Evolutionary conservation across 2,329 filamentous ascomycete species (phyloP), one percentile per base, ranked within the genome.

Genomic region (Bipolaris bicolor): DNA sequence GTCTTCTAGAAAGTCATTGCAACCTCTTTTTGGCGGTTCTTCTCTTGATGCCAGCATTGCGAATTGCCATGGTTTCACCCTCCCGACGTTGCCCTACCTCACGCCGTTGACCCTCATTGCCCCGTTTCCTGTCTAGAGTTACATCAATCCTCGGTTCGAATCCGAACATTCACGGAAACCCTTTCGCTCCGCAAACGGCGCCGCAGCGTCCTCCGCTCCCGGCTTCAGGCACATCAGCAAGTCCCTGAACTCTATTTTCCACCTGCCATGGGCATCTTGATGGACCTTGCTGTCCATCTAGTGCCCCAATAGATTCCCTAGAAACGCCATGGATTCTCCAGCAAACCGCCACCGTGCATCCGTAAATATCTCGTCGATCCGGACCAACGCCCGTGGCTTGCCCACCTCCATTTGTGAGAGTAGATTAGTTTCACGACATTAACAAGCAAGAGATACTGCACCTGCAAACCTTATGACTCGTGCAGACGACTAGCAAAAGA

Each of bases 291-390:
- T 62, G 64, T 46, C 43, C 33, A n/a, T 52, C 10, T 67, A 67
- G 66, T 55, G 63, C 43, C 40, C 33, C 41, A 45, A 51, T 45
- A 64, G 55, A 58, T 61, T 50, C 55, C 61, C 58, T 59, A 61
- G 49, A 39, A 63, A 51, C 62, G 57, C 60, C 60, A 57, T 58
- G 47, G 55, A 62, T 60, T 50, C 24, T 57, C 52, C 49, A 39
- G 55, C 29, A 55, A 55, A 55, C n/a, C 47, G 53, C 54, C 64
- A 61, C 52, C 48, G 47, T 52, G 44, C 49, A 48, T 41, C 43
- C 50, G 45, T 26, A 56, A 55, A 46, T 51, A 43, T 55, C 36
- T 22, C 46, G 52, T 57, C 57, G 47, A 62, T 56, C 43, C 45
- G 49, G 46, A 48, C 48, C 44, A 33, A 48, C 29, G n/a, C 34